Evolutionary conservation across 192 early-diverging fungal species (phyloP).

Genomic region (Coemansia sp.): DNA sequence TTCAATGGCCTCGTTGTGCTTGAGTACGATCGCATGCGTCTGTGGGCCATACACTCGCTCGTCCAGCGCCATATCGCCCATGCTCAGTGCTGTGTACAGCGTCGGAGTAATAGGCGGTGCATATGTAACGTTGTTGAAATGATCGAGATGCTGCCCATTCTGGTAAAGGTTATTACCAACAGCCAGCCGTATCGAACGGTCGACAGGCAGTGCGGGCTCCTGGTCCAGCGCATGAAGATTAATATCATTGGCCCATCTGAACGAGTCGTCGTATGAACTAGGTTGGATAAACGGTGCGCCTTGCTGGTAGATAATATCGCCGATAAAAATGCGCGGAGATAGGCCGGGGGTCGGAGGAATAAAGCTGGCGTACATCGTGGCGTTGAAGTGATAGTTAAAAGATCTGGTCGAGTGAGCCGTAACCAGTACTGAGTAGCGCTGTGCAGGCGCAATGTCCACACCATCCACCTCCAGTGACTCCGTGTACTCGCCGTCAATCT

Average conservation of each 20-base stretch:
- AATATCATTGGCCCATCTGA: constrained; percentile 34
- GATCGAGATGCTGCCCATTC: constrained; percentile 71
- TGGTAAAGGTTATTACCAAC: constrained; percentile 60
- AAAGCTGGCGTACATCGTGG: constrained; percentile 59
- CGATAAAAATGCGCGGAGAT: constrained; percentile 56
- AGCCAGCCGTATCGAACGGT: constrained; percentile 50
- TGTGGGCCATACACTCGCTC: constrained; percentile 65
- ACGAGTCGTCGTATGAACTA: not conserved
- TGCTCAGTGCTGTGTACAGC: constrained; percentile 64
- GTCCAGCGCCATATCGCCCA: constrained; percentile 58
- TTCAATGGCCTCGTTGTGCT: constrained; percentile 66
- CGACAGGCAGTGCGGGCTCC: constrained; percentile 50
- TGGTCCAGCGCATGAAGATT: constrained; percentile 55
- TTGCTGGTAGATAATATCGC: constrained; percentile 60
- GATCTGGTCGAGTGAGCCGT: constrained; percentile 59
- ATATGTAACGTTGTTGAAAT: constrained; percentile 74
- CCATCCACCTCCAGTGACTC: constrained; percentile 56
- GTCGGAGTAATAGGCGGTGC: constrained; percentile 64
- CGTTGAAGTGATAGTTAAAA: constrained; percentile 70
- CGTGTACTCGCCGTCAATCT: constrained; percentile 72
- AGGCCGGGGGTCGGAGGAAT: constrained; percentile 45
- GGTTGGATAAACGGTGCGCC: constrained; percentile 49
- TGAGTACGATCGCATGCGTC: constrained; percentile 60
- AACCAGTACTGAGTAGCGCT: constrained; percentile 79
- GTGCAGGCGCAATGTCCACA: constrained; percentile 66